Evolutionary conservation across 1,284 basidiomycete genomes (phyloP).

Genomic region (Ganoderma sp.): DNA sequence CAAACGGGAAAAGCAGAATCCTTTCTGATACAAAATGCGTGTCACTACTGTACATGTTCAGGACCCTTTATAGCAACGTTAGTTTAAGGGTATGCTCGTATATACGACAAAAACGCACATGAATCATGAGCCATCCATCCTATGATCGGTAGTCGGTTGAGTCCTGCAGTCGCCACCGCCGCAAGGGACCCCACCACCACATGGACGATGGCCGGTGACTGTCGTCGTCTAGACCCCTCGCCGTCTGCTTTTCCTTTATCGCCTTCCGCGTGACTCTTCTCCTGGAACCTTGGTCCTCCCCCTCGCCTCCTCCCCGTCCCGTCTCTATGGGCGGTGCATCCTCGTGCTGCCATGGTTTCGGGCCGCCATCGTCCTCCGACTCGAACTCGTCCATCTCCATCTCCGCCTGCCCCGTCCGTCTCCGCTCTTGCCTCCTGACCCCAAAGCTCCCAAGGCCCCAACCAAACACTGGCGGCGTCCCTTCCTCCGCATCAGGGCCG

Average conservation of each 20-base stretch:
- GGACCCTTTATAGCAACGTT: too few relatives aligned
- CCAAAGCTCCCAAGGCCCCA: slow-evolving; percentile 80
- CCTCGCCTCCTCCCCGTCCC: slow-evolving; percentile 29
- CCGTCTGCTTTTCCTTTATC: slow-evolving; percentile 16
- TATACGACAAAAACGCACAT: not conserved
- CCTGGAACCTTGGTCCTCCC: slow-evolving; percentile 21
- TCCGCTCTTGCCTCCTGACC: slow-evolving; percentile 45
- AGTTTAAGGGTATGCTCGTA: too few relatives aligned
- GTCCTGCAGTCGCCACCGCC: slow-evolving; percentile 75
- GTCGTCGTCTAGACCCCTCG: slow-evolving; percentile 25
- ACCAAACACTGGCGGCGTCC: slow-evolving; percentile 46
- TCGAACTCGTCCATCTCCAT: slow-evolving; percentile 30
- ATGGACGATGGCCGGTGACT: slow-evolving; percentile 48
- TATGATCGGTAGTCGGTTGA: slow-evolving; percentile 65
- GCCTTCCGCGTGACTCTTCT: slow-evolving; percentile 26
- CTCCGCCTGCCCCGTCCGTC: slow-evolving; percentile 27
- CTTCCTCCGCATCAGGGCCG: slow-evolving; percentile 44
- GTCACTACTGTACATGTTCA: too few relatives aligned
- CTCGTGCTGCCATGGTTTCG: slow-evolving; percentile 29
- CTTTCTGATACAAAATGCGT: too few relatives aligned
- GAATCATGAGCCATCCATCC: not conserved
- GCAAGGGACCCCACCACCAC: slow-evolving; percentile 82
- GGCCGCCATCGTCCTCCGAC: slow-evolving; percentile 34
- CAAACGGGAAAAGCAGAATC: too few relatives aligned
- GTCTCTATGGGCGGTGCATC: slow-evolving; percentile 33